phyloP scores from a whole-genome alignment of 1,284 basidiomycete species.

The Baeospora myosura region DNA sequence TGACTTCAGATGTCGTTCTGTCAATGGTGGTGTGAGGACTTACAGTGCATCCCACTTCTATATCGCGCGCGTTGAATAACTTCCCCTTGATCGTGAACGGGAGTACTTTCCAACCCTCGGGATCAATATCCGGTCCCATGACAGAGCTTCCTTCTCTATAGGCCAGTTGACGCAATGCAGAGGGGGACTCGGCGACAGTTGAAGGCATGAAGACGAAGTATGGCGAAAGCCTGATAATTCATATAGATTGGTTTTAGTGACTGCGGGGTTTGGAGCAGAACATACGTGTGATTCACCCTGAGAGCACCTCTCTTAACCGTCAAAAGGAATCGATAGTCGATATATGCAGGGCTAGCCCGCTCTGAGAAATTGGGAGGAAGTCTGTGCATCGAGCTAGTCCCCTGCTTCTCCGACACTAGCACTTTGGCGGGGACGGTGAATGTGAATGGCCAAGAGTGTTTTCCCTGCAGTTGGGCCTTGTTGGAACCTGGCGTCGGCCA shows the following conservation, averaged over 20 bases:
- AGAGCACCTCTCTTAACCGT: conserved; percentile 39
- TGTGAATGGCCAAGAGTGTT: conserved; percentile 39
- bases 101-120: conserved; percentile 40
- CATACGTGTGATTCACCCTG: conserved; percentile 34
- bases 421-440: conserved; percentile 37
- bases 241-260: background rate
- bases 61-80: conserved; percentile 33
- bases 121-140: conserved; percentile 38
- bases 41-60: conserved; percentile 34
- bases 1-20: background rate
- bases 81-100: conserved; percentile 32
- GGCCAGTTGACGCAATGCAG: conserved; percentile 38
- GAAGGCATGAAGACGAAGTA: conserved; percentile 35
- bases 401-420: conserved; percentile 22
- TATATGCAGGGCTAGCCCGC: conserved; percentile 34
- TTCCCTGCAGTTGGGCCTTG: conserved; percentile 33
- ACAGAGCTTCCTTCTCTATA: conserved; percentile 34
- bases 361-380: conserved; percentile 45
- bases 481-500: conserved; percentile 25
- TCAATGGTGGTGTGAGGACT: too few relatives aligned
- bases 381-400: conserved; percentile 23
- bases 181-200: conserved; percentile 35
- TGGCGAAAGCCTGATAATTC: conserved; percentile 23
- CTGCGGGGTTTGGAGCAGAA: background rate
- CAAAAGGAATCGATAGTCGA: conserved; percentile 43